Evolutionary conservation across 2,329 filamentous ascomycete genomes (phyloP).

Genomic region (Fusarium fracticaudum): DNA sequence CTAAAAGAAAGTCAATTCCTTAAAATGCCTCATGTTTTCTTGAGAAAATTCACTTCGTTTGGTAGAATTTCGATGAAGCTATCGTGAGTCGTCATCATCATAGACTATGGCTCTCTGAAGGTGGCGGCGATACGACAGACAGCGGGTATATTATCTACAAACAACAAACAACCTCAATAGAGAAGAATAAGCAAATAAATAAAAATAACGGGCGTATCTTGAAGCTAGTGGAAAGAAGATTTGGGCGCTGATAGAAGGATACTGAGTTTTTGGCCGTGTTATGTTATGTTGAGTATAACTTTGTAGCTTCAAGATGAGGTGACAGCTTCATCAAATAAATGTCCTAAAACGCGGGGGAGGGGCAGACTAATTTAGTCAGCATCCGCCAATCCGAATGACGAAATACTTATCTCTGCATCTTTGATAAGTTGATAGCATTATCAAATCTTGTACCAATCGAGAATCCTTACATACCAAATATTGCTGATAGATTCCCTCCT

Average conservation of each 20-base stretch:
- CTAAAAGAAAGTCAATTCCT: neutral
- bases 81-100: constrained; percentile 21
- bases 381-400: constrained; percentile 36
- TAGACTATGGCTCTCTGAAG: neutral
- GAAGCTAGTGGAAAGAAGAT: neutral
- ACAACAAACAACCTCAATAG: neutral
- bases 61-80: constrained; percentile 20
- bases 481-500: too few species aligned
- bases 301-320: constrained; percentile 19
- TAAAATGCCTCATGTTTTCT: neutral
- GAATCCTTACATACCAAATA: too few species aligned
- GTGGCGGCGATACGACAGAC: neutral
- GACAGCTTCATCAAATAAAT: constrained; percentile 6
- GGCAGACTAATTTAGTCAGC: constrained; percentile 35
- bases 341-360: constrained; percentile 30
- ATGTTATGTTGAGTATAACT: neutral
- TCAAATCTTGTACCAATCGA: neutral
- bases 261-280: neutral
- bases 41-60: constrained; percentile 20
- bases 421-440: neutral
- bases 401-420: neutral
- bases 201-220: too few species aligned
- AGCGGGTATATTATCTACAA: too few species aligned
- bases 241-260: too few species aligned
- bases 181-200: too few species aligned